A percentile compares a stretch with the other conserved stretches of the same genome.
Conservation (phyloP, 305 asterid genomes). For the Fraxinus ornus region DNA sequence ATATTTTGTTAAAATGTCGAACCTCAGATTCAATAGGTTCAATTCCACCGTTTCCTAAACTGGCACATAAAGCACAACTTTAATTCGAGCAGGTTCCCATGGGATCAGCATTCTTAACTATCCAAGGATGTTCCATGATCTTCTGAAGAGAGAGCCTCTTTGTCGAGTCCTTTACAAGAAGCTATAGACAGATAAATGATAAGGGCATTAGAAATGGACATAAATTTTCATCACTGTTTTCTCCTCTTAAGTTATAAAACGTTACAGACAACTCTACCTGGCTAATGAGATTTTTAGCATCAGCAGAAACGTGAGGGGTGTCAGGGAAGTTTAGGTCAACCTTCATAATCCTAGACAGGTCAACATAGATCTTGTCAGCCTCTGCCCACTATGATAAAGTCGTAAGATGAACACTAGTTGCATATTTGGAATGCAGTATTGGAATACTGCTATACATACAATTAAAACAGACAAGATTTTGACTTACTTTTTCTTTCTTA, state of each 20-base stretch:
- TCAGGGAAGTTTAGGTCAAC: constrained; percentile 85
- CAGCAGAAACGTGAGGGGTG: constrained; percentile 51
- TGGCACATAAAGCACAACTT: neutral
- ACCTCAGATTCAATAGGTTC: constrained; percentile 1
- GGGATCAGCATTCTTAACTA: constrained; percentile 56
- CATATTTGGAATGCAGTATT: neutral
- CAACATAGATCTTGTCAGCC: neutral
- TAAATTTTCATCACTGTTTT: neutral
- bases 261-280: constrained; percentile 25
- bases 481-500: neutral
- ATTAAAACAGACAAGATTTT: neutral
- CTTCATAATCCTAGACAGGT: constrained; percentile 41
- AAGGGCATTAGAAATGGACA: neutral
- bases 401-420: neutral
- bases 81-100: constrained; percentile 40
- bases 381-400: neutral
- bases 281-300: constrained; percentile 76
- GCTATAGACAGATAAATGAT: constrained; percentile 17
- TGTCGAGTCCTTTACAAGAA: constrained; percentile 87
- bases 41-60: neutral
- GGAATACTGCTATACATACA: neutral
- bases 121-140: constrained; percentile 84
- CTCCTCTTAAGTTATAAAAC: neutral
- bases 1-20: neutral
- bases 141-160: constrained; percentile 74